phyloP scores from a whole-genome alignment of 108 stramenopile genomes.

The Skeletonema menzelii region DNA sequence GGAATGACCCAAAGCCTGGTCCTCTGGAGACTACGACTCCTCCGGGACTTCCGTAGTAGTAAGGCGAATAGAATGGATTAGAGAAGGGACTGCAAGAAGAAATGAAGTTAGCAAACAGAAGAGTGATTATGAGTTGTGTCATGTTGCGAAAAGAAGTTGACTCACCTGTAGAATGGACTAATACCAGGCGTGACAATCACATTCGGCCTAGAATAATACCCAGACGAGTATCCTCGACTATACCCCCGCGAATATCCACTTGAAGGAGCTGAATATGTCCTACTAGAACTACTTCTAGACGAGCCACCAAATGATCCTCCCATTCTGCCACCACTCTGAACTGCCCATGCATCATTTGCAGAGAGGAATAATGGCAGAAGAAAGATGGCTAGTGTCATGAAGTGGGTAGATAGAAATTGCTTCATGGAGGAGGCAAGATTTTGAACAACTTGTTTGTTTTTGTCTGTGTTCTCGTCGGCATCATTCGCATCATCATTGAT shows the following conservation, averaged over 20 bases:
- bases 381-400: slow-evolving; percentile 22
- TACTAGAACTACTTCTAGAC: slow-evolving; percentile 6
- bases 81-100: background rate
- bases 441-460: background rate
- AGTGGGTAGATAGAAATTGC: background rate
- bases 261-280: slow-evolving; percentile 26
- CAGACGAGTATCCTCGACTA: slow-evolving; percentile 27
- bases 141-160: background rate
- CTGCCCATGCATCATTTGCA: slow-evolving; percentile 50
- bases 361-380: slow-evolving; percentile 19
- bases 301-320: slow-evolving; percentile 59
- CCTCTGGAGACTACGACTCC: slow-evolving; percentile 58
- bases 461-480: background rate
- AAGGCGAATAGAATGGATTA: slow-evolving; percentile 51
- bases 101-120: background rate
- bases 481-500: background rate
- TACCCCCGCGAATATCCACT: slow-evolving; percentile 40
- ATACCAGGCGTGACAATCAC: slow-evolving; percentile 54
- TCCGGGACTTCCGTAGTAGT: slow-evolving; percentile 43
- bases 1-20: slow-evolving; percentile 58
- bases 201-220: slow-evolving; percentile 58
- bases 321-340: slow-evolving; percentile 73
- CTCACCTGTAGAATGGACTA: slow-evolving; percentile 46
- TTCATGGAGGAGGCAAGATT: background rate
- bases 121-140: slow-evolving; percentile 15